Base-by-base conservation (phyloP, 495 filamentous ascomycete genomes). In the Xylaria sp. region DNA sequence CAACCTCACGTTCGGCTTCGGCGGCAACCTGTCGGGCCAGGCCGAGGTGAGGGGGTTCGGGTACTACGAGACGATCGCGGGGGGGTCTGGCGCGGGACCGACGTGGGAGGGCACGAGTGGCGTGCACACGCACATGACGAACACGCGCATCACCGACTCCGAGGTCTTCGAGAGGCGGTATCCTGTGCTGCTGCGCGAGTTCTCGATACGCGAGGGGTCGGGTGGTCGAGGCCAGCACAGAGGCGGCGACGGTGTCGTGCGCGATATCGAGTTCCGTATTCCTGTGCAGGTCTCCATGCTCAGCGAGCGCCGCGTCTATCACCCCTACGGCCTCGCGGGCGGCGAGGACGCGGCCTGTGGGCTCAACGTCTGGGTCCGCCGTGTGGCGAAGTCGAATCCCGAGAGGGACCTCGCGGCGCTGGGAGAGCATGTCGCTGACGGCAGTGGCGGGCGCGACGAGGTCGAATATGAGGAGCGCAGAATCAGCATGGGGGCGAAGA, bases 81-180 rank as follows among this genome's bases (percentile, higher is more conserved):
- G 96, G 33, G 96, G 96, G 11, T 92, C 89, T 72, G 96, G 96
- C 63, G 96, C 96, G 0, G 95, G 95, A 0, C 88, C 92, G 1
- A 87, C 87, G 44, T 99, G 96, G 96, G 87, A 93, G 66, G 96
- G 96, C 55, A 94, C 94, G 9, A 91, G 88, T 62, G 96, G 96
- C 53, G 93, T 98, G 55, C 96, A 99, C 78, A 91, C 90, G 26
- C 95, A 98, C 80, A 99, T 98, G 95, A 99, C 96, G n/a, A 99
- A 99, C 80, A 99, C 96, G 6, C 90, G 96, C 1, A 98, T 98
- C 77, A 99, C 96, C 1, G 96, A 99, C 81, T 87, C 93, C 0
- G 96, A 99, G 74, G 90, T 98, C n/a, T 95, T 99, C 74, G 96
- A 99, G 80, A 87, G 95, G 2, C 88, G 96, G 19, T 99, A 99